Percentiles rank a stretch among this genome's conserved stretches.
phyloP scores from a whole-genome alignment of 75 land plant species.

The Pinus tabuliformis region DNA sequence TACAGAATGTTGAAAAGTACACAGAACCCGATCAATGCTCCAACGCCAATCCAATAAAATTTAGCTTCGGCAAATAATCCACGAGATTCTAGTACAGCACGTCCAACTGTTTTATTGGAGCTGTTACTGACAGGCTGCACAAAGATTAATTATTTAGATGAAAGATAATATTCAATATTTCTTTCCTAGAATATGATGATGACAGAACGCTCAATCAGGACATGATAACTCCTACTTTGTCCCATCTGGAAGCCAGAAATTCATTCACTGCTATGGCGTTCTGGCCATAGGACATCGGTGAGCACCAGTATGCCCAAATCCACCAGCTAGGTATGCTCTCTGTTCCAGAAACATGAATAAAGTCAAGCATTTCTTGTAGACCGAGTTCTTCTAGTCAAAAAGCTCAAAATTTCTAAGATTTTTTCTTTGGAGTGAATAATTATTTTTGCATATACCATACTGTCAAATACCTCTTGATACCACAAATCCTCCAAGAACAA shows the following conservation, averaged over 20 bases:
- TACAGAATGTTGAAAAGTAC: slow-evolving; percentile 28
- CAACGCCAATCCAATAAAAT: slow-evolving; percentile 42
- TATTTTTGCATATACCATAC: slow-evolving; percentile 18
- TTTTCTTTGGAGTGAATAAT: not conserved
- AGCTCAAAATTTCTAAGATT: not conserved
- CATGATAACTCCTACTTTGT: slow-evolving; percentile 11
- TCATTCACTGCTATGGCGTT: slow-evolving; percentile 47
- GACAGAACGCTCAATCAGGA: not conserved
- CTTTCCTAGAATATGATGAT: not conserved
- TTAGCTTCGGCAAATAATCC: slow-evolving; percentile 27
- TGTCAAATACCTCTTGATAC: slow-evolving; percentile 32
- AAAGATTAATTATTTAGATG: too few relatives aligned
- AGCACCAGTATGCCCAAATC: slow-evolving; percentile 61
- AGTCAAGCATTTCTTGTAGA: not conserved
- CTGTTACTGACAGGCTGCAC: slow-evolving; percentile 2
- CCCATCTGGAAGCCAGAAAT: slow-evolving; percentile 51
- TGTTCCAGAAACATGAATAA: slow-evolving; percentile 8
- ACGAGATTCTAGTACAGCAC: slow-evolving; percentile 16
- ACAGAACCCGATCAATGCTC: slow-evolving; percentile 25
- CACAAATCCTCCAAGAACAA: slow-evolving; percentile 44
- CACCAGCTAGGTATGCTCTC: slow-evolving; percentile 45
- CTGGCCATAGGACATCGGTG: slow-evolving; percentile 51
- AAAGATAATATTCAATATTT: not conserved
- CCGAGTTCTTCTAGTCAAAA: not conserved
- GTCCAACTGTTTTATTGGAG: slow-evolving; percentile 8